Evolutionary conservation across 2,329 filamentous ascomycete species (phyloP).

Genomic region (Neopestalotiopsis rosae): DNA sequence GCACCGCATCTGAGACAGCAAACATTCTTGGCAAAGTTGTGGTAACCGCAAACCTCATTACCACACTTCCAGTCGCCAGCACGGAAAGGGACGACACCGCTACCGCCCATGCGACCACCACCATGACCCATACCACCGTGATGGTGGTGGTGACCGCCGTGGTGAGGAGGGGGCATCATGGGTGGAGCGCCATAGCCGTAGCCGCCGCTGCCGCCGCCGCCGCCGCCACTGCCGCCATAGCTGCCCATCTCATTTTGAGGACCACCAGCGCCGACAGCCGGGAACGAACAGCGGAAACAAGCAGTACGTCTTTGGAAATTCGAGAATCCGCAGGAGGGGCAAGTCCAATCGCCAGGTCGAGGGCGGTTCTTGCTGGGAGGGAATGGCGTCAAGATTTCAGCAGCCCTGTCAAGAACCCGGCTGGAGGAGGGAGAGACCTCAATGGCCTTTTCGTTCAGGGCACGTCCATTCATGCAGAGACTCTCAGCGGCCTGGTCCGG

Average conservation of each 20-base stretch:
- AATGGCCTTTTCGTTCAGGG: conserved; percentile 97
- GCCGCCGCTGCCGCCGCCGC: conserved; percentile 50
- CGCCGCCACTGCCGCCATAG: conserved; percentile 60
- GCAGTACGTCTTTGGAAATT: conserved; percentile 99
- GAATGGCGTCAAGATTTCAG: conserved; percentile 95
- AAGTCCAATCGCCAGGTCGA: conserved; percentile 97
- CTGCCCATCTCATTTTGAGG: conserved; percentile 72
- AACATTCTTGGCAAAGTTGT: conserved; percentile 99
- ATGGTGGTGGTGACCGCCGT: conserved; percentile 67
- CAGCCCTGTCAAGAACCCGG: conserved; percentile 91
- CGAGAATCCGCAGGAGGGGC: conserved; percentile 97
- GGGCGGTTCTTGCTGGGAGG: conserved; percentile 98
- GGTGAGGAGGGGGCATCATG: conserved; percentile 80
- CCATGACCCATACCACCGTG: conserved; percentile 57
- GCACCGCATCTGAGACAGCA: conserved; percentile 96
- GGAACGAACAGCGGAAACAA: conserved; percentile 98
- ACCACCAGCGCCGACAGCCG: conserved; percentile 78
- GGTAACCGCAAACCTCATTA: conserved; percentile 95
- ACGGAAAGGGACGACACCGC: conserved; percentile 92
- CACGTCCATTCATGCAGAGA: conserved; percentile 98
- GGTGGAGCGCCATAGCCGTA: conserved; percentile 71
- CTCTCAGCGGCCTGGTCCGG: conserved; percentile 83
- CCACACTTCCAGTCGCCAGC: conserved; percentile 99
- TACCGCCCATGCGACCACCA: conserved; percentile 77
- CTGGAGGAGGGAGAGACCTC: conserved; percentile 98